A percentile compares a stretch with the other conserved stretches of the same genome.
phyloP scores from a whole-genome alignment of 2,329 filamentous ascomycete genomes.

The Catunica adiposa region DNA sequence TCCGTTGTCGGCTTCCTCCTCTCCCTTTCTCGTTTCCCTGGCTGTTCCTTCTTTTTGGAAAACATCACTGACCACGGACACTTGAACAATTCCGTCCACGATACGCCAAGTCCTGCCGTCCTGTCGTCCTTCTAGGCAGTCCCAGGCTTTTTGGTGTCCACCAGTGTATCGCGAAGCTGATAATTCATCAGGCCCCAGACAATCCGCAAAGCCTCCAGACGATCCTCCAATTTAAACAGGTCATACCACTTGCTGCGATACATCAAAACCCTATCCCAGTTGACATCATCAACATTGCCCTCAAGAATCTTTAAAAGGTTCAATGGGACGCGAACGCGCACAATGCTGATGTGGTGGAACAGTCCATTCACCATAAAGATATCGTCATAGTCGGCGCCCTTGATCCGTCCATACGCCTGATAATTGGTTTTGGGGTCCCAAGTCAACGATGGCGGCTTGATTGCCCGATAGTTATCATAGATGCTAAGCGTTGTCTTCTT shows the following conservation, averaged over 20 bases:
- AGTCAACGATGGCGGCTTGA: constrained; percentile 37
- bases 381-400: constrained; percentile 37
- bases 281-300: constrained; percentile 27
- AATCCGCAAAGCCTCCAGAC: constrained; percentile 38
- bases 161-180: constrained; percentile 32
- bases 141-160: constrained; percentile 7
- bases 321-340: constrained; percentile 41
- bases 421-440: constrained; percentile 48
- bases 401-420: constrained; percentile 35
- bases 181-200: constrained; percentile 45
- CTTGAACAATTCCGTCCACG: constrained; percentile 3
- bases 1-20: background rate
- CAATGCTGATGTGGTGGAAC: constrained; percentile 43
- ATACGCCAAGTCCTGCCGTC: background rate
- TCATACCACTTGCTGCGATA: constrained; percentile 47
- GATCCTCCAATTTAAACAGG: constrained; percentile 36
- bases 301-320: constrained; percentile 36
- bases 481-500: constrained; percentile 37
- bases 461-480: constrained; percentile 48
- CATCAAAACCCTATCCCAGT: constrained; percentile 37
- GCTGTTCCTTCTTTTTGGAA: background rate
- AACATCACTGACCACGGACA: background rate
- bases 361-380: constrained; percentile 44
- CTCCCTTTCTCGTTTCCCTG: background rate
- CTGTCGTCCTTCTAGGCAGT: constrained; percentile 6